Conservation (phyloP, 75 land plant genomes). For the Pseudotsuga menziesii region DNA sequence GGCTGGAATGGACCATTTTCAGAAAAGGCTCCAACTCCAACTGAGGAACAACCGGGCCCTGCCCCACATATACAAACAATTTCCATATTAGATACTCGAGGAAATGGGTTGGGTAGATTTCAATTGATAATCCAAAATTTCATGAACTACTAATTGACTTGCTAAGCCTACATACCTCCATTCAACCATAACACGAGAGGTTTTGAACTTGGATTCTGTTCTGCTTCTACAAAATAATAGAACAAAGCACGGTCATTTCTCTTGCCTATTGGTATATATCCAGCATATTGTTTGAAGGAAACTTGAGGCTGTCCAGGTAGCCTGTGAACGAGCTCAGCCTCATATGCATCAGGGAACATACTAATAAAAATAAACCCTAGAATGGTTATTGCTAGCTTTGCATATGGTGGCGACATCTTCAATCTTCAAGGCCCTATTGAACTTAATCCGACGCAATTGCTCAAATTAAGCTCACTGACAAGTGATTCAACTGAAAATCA, state of each 20-base stretch:
- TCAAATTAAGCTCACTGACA: no score
- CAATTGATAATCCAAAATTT: neutral
- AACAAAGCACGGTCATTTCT: constrained; percentile 25
- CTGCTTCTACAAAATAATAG: constrained; percentile 44
- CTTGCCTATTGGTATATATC: constrained; percentile 21
- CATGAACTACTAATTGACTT: neutral
- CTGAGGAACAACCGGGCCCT: constrained; percentile 47
- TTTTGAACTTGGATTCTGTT: constrained; percentile 15
- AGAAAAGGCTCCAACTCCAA: no score
- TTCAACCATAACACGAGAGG: constrained; percentile 42
- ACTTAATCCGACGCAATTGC: no score
- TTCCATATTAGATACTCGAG: no score
- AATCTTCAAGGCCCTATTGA: neutral
- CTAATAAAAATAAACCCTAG: neutral
- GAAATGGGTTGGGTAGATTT: neutral
- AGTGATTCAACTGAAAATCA: no score
- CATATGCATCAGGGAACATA: neutral
- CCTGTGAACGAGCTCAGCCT: constrained; percentile 8
- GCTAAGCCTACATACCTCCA: constrained; percentile 27
- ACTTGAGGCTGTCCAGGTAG: constrained; percentile 43
- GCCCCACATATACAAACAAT: neutral
- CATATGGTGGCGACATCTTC: neutral
- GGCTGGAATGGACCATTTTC: no score
- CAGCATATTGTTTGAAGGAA: constrained; percentile 34
- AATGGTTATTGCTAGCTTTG: neutral